phyloP scores from a whole-genome alignment of 1,284 basidiomycete genomes.

The Schizophyllum amplum region DNA sequence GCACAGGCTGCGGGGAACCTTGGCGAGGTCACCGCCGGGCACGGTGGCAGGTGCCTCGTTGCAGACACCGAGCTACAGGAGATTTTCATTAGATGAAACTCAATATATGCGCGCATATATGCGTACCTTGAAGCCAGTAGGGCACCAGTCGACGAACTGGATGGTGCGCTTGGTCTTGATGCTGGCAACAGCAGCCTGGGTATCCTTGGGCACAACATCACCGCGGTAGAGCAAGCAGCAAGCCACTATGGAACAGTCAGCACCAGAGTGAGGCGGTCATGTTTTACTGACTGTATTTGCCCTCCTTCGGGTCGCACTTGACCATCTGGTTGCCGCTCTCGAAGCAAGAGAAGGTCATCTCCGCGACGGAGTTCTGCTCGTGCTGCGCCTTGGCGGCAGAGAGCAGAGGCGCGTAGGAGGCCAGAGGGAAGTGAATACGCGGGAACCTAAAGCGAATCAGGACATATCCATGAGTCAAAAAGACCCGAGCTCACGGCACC shows the following conservation, averaged over 20 bases:
- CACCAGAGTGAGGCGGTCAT: slow-evolving; percentile 6
- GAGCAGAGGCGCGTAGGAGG: slow-evolving; percentile 92
- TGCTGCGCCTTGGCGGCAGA: slow-evolving; percentile 85
- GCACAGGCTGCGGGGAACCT: slow-evolving; percentile 90
- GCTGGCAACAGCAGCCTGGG: slow-evolving; percentile 85
- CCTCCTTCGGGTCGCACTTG: slow-evolving; percentile 91
- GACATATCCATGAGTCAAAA: slow-evolving; percentile 5
- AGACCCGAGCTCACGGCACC: slow-evolving; percentile 63
- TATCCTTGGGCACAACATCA: slow-evolving; percentile 97
- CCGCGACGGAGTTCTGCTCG: slow-evolving; percentile 95
- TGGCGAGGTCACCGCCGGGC: slow-evolving; percentile 92
- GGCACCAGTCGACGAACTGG: slow-evolving; percentile 98
- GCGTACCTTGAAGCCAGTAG: slow-evolving; percentile 85
- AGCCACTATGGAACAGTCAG: slow-evolving; percentile 47
- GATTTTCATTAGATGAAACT: slow-evolving; percentile 32
- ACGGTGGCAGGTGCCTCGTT: slow-evolving; percentile 91
- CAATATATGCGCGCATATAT: slow-evolving; percentile 30
- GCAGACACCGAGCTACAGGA: slow-evolving; percentile 82
- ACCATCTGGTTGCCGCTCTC: slow-evolving; percentile 99
- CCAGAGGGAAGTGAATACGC: slow-evolving; percentile 97
- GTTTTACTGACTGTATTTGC: slow-evolving; percentile 83
- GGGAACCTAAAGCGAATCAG: slow-evolving; percentile 58
- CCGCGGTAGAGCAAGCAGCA: slow-evolving; percentile 89
- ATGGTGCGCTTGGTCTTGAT: slow-evolving; percentile 98
- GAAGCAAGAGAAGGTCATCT: slow-evolving; percentile 99